Evolutionary conservation across 306 rosid species (phyloP).

Genomic region (Medicago lupulina): DNA sequence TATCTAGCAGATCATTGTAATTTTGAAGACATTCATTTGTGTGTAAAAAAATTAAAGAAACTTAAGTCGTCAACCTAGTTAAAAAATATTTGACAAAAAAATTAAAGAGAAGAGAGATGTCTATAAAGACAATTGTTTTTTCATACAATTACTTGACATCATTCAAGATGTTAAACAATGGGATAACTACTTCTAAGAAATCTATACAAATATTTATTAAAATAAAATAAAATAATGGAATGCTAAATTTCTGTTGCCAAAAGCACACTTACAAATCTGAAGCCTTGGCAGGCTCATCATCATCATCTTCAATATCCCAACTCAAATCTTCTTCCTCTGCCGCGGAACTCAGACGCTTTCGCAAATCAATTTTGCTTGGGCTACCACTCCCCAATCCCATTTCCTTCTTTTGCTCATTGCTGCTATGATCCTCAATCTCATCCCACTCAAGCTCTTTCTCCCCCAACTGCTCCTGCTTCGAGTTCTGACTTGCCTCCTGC

Average conservation of each 20-base stretch:
- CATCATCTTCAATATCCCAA: constrained; percentile 89
- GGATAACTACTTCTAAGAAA: constrained; percentile 38
- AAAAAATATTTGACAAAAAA: not conserved
- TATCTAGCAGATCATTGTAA: not conserved
- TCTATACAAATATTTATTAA: constrained; percentile 1
- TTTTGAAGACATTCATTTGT: not conserved
- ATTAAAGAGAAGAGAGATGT: not conserved
- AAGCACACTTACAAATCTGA: constrained; percentile 44
- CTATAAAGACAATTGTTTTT: constrained; percentile 31
- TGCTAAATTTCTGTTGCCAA: constrained; percentile 20
- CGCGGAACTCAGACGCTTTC: constrained; percentile 64
- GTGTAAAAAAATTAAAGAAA: not conserved
- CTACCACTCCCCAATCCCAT: constrained; percentile 39
- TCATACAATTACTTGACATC: constrained; percentile 31
- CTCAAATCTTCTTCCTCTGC: constrained; percentile 82
- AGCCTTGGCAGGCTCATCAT: constrained; percentile 56
- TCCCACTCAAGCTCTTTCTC: constrained; percentile 90
- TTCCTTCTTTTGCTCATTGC: constrained; percentile 64
- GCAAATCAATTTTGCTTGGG: constrained; percentile 57
- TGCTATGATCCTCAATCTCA: constrained; percentile 86
- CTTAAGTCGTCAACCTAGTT: not conserved
- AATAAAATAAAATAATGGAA: not conserved
- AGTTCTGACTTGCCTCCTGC: constrained; percentile 38
- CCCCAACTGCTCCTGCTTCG: constrained; percentile 51
- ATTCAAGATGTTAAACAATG: constrained; percentile 28